Percentiles rank a stretch among this genome's conserved stretches.
These are phyloP conservation scores for Phytomonas sp. DNA, from an alignment of 208 protist species.

Conservation along the genomic window DNA sequence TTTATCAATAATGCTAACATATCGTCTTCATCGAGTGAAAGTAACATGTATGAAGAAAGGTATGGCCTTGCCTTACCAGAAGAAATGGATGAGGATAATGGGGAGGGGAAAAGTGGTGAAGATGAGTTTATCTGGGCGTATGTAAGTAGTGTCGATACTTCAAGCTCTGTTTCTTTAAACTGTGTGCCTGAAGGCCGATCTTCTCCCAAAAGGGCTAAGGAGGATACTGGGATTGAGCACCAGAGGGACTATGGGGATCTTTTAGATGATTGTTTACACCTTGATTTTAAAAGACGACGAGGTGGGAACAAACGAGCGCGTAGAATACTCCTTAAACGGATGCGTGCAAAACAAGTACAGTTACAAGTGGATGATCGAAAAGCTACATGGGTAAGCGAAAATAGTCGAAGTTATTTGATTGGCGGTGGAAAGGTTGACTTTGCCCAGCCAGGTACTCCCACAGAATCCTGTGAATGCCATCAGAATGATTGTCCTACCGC, in stretches of 20 bases:
- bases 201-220: slow-evolving; percentile 2
- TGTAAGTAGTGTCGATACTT: not conserved
- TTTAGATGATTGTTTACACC: slow-evolving; percentile 12
- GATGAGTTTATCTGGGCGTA: not conserved
- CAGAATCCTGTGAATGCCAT: not conserved
- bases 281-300: slow-evolving; percentile 37
- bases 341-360: slow-evolving; percentile 29
- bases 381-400: not conserved
- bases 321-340: slow-evolving; percentile 35
- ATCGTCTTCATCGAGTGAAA: not conserved
- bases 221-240: not conserved
- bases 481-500: not conserved
- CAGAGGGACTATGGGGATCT: not conserved
- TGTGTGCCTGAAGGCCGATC: not conserved
- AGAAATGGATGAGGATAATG: not conserved
- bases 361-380: slow-evolving; percentile 1
- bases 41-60: not conserved
- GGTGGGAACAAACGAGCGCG: slow-evolving; percentile 24
- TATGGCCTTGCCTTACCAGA: not conserved
- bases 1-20: slow-evolving; percentile 1
- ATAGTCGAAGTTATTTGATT: not conserved
- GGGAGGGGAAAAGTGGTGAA: not conserved
- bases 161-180: not conserved
- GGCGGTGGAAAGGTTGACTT: not conserved
- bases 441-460: not conserved